Percentiles rank a stretch among this genome's conserved stretches.
phyloP scores from a whole-genome alignment of 1,284 basidiomycete genomes.

The Amylostereum areolatum region DNA sequence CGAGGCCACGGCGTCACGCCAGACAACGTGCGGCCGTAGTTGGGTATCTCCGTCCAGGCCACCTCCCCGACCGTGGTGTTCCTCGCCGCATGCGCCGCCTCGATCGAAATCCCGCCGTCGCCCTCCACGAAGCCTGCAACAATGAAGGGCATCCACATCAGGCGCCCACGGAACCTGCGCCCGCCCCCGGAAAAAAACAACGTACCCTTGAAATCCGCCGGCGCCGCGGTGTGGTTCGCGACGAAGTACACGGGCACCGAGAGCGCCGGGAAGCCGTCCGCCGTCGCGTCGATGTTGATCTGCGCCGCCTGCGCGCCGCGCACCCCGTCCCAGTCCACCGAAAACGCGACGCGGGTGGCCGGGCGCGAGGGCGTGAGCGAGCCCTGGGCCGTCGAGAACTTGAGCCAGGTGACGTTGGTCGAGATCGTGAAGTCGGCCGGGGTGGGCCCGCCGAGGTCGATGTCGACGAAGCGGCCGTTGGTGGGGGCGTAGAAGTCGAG shows the following conservation, averaged over 20 bases:
- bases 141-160: background rate
- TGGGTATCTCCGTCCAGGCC: constrained; percentile 53
- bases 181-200: background rate
- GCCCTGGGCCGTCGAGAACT: constrained; percentile 39
- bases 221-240: constrained; percentile 32
- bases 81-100: constrained; percentile 51
- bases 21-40: constrained; percentile 52
- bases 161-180: background rate
- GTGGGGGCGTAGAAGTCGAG: constrained; percentile 52
- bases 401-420: constrained; percentile 49
- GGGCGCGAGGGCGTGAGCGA: constrained; percentile 42
- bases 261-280: constrained; percentile 30
- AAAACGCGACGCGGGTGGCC: constrained; percentile 50
- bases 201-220: constrained; percentile 44
- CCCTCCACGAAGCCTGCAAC: constrained; percentile 59
- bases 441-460: constrained; percentile 54
- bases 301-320: constrained; percentile 33
- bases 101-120: constrained; percentile 57
- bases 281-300: constrained; percentile 42
- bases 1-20: constrained; percentile 59
- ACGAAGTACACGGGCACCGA: constrained; percentile 34
- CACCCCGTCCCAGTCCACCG: constrained; percentile 58
- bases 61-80: constrained; percentile 48
- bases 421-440: constrained; percentile 52
- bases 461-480: constrained; percentile 49